phyloP scores from a whole-genome alignment of 805 yeast genomes.

The Candida gorgasii region DNA sequence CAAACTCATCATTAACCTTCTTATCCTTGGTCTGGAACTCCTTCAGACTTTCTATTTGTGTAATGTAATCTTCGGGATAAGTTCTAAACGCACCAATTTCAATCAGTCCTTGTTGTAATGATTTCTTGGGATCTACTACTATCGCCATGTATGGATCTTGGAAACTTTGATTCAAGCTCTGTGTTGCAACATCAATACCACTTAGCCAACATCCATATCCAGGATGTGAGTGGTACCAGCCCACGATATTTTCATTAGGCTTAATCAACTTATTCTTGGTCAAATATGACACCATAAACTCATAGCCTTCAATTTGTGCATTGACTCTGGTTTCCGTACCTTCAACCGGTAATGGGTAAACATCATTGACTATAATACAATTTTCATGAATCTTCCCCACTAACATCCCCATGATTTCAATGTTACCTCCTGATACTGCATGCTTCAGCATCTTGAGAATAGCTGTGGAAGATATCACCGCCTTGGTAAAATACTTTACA shows the following conservation, averaged over 20 bases:
- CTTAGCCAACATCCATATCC: constrained; percentile 97
- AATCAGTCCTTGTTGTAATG: constrained; percentile 60
- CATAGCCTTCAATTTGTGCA: constrained; percentile 92
- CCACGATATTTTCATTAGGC: constrained; percentile 69
- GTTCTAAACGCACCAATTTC: constrained; percentile 92
- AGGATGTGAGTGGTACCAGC: constrained; percentile 98
- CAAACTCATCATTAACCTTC: constrained; percentile 51
- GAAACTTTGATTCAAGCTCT: constrained; percentile 75
- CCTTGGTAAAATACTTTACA: constrained; percentile 60
- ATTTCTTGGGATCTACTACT: constrained; percentile 81
- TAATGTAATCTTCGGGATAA: constrained; percentile 39
- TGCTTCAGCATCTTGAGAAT: constrained; percentile 74
- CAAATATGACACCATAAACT: constrained; percentile 86
- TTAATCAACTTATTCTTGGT: constrained; percentile 45
- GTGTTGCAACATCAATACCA: constrained; percentile 92
- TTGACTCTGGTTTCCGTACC: constrained; percentile 96
- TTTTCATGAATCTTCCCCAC: constrained; percentile 67
- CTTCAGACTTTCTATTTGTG: constrained; percentile 5
- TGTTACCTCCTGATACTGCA: constrained; percentile 79
- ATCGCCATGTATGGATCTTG: constrained; percentile 92
- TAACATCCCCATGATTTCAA: constrained; percentile 95
- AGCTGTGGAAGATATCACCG: constrained; percentile 69
- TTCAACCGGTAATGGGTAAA: constrained; percentile 86
- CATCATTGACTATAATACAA: constrained; percentile 71
- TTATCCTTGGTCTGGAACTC: constrained; percentile 1